phyloP scores from a whole-genome alignment of 2,329 filamentous ascomycete genomes.

The Fusarium sp. region DNA sequence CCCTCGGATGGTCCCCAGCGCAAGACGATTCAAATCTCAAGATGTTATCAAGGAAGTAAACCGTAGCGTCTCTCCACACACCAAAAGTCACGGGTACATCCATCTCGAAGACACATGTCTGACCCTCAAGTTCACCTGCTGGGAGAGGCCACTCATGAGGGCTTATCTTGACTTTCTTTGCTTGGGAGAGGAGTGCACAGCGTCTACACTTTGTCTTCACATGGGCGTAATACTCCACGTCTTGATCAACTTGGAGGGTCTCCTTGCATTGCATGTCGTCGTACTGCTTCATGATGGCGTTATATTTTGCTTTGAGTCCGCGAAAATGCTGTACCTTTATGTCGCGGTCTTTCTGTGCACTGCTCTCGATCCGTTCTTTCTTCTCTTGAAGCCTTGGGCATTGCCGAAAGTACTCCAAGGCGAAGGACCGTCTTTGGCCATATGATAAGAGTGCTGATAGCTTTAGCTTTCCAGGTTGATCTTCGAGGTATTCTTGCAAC shows the following conservation, averaged over 20 bases:
- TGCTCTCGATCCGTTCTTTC: slow-evolving; percentile 47
- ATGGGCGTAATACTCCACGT: not conserved
- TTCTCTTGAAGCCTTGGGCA: slow-evolving; percentile 45
- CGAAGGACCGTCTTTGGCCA: slow-evolving; percentile 25
- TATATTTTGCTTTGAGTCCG: slow-evolving; percentile 1
- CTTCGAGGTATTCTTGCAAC: slow-evolving; percentile 56
- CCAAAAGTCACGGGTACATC: slow-evolving; percentile 51
- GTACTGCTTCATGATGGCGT: slow-evolving; percentile 15
- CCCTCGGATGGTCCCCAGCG: fast-evolving
- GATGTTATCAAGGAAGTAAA: slow-evolving; percentile 53
- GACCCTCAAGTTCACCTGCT: slow-evolving; percentile 40
- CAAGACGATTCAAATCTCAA: slow-evolving; percentile 38
- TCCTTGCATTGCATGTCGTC: not conserved
- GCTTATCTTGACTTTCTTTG: slow-evolving; percentile 53
- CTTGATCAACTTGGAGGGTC: not conserved
- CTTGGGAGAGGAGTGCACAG: slow-evolving; percentile 47
- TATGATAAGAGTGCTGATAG: slow-evolving; percentile 32
- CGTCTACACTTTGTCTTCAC: slow-evolving; percentile 45
- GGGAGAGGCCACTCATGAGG: slow-evolving; percentile 69
- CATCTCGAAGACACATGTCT: slow-evolving; percentile 65
- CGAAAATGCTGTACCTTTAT: slow-evolving; percentile 25
- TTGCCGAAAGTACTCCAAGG: slow-evolving; percentile 24
- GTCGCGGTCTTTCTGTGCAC: slow-evolving; percentile 42
- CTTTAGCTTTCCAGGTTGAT: not conserved
- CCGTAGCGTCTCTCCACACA: slow-evolving; percentile 60